A percentile compares a stretch with the other conserved stretches of the same genome.
Evolutionary conservation across 306 rosid species (phyloP).

Genomic region (Heteromeles arbutifolia): DNA sequence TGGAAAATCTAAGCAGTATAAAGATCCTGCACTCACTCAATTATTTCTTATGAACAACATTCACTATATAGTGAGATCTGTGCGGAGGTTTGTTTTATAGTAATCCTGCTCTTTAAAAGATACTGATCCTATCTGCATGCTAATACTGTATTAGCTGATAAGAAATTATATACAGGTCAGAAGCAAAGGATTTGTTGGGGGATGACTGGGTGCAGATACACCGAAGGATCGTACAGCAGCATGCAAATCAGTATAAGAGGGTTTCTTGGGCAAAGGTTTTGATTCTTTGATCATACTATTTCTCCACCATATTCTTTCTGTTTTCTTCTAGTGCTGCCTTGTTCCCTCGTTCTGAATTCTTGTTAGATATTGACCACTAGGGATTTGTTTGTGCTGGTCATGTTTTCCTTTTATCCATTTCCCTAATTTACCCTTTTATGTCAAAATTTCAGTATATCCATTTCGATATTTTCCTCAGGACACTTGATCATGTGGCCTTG

Average conservation of each 20-base stretch:
- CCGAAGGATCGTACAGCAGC: slow-evolving; percentile 93
- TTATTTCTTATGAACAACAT: slow-evolving; percentile 96
- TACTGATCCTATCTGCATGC: slow-evolving; percentile 9
- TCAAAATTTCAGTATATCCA: no score
- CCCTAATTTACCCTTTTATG: not conserved
- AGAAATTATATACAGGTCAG: slow-evolving; percentile 54
- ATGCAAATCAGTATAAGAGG: slow-evolving; percentile 96
- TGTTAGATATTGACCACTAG: not conserved
- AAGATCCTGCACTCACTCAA: slow-evolving; percentile 82
- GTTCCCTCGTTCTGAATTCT: not conserved
- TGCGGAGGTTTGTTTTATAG: slow-evolving; percentile 56
- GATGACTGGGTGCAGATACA: slow-evolving; percentile 99
- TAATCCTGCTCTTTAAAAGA: not conserved
- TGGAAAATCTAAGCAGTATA: slow-evolving; percentile 94
- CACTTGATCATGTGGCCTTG: no score
- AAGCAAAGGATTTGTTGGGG: slow-evolving; percentile 93
- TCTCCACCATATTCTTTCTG: not conserved
- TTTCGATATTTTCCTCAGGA: no score
- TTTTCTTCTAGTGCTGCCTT: not conserved
- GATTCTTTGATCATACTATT: slow-evolving; percentile 5
- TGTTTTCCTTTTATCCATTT: not conserved
- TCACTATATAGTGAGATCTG: slow-evolving; percentile 96
- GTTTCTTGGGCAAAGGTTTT: slow-evolving; percentile 96
- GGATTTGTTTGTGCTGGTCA: not conserved
- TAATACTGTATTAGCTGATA: not conserved